Evolutionary conservation across 306 rosid genomes (phyloP), one percentile per base, ranked within the genome.

Genomic region (Vicia sativa): DNA sequence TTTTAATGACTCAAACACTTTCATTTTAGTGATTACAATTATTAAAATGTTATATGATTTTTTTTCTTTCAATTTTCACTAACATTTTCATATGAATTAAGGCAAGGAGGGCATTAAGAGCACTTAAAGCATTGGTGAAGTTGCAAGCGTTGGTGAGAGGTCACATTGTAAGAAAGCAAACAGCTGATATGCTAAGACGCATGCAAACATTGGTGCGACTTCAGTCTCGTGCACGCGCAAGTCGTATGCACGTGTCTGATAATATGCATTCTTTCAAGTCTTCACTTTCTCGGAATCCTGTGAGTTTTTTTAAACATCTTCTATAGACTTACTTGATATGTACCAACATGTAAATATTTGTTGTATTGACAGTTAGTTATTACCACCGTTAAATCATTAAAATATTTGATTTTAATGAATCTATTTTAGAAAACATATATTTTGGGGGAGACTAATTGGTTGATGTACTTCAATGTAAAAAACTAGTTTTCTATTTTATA

Each of bases 71-170:
- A 16, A 10, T 46, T 44, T 41, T 21, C 10, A 31, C 29, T 62
- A 3, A 74, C 14, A 23, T 67, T 18, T 65, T 72, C 67, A 13
- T 41, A 49, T 64, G 72, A 25, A 60, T 70, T 65, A 72, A 93
- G 99, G 97, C 97, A 70, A 93, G 89, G 84, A 88, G 99, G 68
- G 99, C 99, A 7, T 59, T 93, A 42, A 87, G 87, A 77, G 97
- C 99, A 69, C 95, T 93, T 6, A 93, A 88, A 73, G 85, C 97
- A 62, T 67, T 93, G 68, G 99, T 93, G 84, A 93, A 88, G 76
- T 86, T 93, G 76, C 97, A 93, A 76, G 91, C 99, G 11, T 79
- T 93, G 80, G 99, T 87, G 78, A 82, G 97, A 53, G 97, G 99
- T 43, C 87, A 90, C 83, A 88, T 90, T 46, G 96, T 90, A 65